Base-by-base conservation (phyloP, 2,329 filamentous ascomycete species). In the Fusarium citri region DNA sequence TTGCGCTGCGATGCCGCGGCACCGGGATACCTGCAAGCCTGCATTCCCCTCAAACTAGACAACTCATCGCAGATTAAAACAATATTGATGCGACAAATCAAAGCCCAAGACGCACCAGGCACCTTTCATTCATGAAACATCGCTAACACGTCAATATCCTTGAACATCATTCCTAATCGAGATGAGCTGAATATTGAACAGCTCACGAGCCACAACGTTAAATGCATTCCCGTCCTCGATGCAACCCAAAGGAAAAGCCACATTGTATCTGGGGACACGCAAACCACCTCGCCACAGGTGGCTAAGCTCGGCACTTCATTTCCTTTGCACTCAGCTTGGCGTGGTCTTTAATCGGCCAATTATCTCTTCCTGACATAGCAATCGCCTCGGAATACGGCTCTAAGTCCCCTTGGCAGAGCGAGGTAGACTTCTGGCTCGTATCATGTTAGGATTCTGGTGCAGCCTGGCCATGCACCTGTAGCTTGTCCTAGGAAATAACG, bases 251-350 rank as follows among this genome's bases (percentile, higher is more conserved):
- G 49, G 14, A 41, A 22, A 31, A 66, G 55, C 64, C 51, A 68
- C 58, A 61, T 46, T 28, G 15, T 37, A 41, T 20, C 37, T 30
- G 37, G 54, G 50, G 59, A 74, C 72, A 64, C 74, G 73, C 73
- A 76, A 76, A 72, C 74, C 72, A 66, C 73, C 66, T 76, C 62
- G 73, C 74, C 73, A 76, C 74, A 74, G 50, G 72, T 74, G 72
- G 72, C 70, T 74, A 65, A 61, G 64, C 68, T 58, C 64, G 68
- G 68, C 68, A 68, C 50, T 58, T 69, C 43, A 23, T 54, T 66
- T 50, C 46, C 48, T 65, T 59, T 23, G 18, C 40, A 26, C 55
- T 20, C 28, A 45, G 20, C 64, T 68, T 68, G 64, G 63, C 50
- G 34, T 41, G 34, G 18, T 43, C 53, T 25, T 34, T 14, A n/a